Base-by-base conservation (phyloP, 805 yeast genomes). In the Myxozyma neotropica region DNA sequence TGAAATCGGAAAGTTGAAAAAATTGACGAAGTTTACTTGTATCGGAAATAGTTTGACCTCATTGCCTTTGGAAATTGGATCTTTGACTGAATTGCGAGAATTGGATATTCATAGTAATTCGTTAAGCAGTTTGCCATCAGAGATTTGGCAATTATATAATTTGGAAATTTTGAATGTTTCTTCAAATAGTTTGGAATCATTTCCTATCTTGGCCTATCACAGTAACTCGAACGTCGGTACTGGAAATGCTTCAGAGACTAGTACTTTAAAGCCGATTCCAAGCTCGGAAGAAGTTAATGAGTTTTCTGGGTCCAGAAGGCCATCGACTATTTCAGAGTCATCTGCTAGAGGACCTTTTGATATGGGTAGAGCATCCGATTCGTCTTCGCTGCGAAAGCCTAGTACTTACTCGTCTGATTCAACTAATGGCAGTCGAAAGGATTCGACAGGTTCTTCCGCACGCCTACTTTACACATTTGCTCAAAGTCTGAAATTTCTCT, bases 81-180 rank as follows among this genome's bases (percentile, higher is more conserved):
- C 78, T 15, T 77, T 92, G 57, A 73, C 77, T 2, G 80, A 82
- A 31, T 78, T 93, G 63, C 84, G 81, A 67, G 77, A 80, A 47
- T 76, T 93, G 57, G 97, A 93, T 72, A 74, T 90, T 44, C 97
- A 93, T 73, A 83, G 88, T 44, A 93, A 93, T 73, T 91, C 91
- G 69, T 77, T 93, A 65, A 85, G 89, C 65, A 71, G 76, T 6
- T 75, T 93, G 29, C 88, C 90, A 0, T 80, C 80, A 29, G 87
- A 83, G 21, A 79, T 88, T 35, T 88, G 92, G 87, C 75, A 80
- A 53, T 73, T 89, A 68, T 73, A 72, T 42, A 81, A 83, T 4
- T 78, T 88, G 65, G 78, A 82, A 3, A 72, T 74, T 4, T 76
- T 90, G 63, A 90, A 90, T 72, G 78, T 87, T 1, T 84, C 96